Evolutionary conservation across 257 asterid genomes (phyloP), one percentile per base, ranked within the genome.

Genomic region (Jasminum sambac): DNA sequence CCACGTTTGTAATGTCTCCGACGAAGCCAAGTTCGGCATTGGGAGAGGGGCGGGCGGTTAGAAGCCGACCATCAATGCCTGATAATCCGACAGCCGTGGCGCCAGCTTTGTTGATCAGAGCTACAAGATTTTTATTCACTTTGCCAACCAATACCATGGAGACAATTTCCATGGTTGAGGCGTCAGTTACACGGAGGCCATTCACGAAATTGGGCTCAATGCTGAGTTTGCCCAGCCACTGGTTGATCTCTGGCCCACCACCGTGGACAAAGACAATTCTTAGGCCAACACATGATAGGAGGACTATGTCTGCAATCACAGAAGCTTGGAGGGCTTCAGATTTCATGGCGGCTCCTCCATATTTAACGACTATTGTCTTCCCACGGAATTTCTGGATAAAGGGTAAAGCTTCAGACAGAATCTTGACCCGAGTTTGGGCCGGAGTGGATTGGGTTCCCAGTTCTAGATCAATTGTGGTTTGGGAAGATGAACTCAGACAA

Each of bases 331-430:
- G 94, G 39, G 84, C 90, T 84, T 90, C 90, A 2, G 92, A 83
- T 68, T 85, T 88, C 96, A 86, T 90, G 1, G 94, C 96, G 4
- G 97, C 97, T 19, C 97, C 97, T 41, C 97, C 97, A 58, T 88
- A 90, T 77, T 90, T 90, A 6, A 91, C 97, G 0, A 91, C 96
- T 59, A 91, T 80, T 9, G 96, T 91, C 83, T 91, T 91, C 55
- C 95, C 92, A 12, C 86, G 87, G 67, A 91, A 89, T 77, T 76
- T 89, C 30, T 91, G 96, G 70, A 90, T 90, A 42, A 87, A 90
- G 61, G 95, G 96, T 30, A 89, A 69, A 14, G 95, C 97, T 77
- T 90, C 96, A 0, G 97, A 87, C 25, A 90, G 79, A 70, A 87
- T 88, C 76, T 83, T 74, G 66, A 90, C 96, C 52, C 92, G 82